These are phyloP conservation scores for Aureobasidium sp. DNA, from an alignment of 2,329 filamentous ascomycete species.

Conservation along the genomic window DNA sequence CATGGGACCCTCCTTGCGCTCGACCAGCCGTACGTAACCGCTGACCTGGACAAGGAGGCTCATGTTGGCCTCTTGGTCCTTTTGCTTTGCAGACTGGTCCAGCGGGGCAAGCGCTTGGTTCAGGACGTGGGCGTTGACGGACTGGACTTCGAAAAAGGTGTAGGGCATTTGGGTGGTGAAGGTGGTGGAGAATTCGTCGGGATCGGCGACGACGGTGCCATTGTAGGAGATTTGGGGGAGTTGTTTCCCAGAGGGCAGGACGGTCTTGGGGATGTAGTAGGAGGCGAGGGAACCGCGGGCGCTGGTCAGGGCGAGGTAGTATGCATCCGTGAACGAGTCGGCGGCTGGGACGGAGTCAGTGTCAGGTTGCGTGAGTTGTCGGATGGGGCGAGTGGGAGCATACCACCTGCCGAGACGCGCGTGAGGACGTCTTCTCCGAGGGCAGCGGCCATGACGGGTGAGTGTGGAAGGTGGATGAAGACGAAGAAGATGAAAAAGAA, in stretches of 20 bases:
- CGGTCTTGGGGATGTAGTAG: conserved; percentile 63
- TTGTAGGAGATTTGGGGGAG: conserved; percentile 70
- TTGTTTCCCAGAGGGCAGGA: conserved; percentile 46
- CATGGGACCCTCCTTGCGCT: conserved; percentile 51
- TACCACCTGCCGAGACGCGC: conserved; percentile 19
- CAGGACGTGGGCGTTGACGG: conserved; percentile 69
- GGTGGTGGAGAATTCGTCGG: conserved; percentile 59
- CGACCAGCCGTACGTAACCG: conserved; percentile 63
- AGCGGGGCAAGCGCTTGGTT: conserved; percentile 55
- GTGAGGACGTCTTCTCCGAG: conserved; percentile 18
- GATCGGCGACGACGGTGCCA: conserved; percentile 58
- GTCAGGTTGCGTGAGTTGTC: neutral
- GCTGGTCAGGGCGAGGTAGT: conserved; percentile 67
- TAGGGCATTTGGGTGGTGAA: conserved; percentile 60
- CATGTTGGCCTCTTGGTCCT: conserved; percentile 51
- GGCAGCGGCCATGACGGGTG: neutral
- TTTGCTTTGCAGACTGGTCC: conserved; percentile 35
- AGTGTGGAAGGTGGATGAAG: neutral
- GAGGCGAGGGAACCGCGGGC: conserved; percentile 49
- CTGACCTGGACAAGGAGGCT: conserved; percentile 67
- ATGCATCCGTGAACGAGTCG: conserved; percentile 63
- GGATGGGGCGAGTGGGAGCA: neutral
- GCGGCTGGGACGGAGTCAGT: conserved; percentile 43
- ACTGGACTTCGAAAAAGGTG: conserved; percentile 65
- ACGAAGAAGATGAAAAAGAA: conserved; percentile 1